phyloP scores from a whole-genome alignment of 169 alveolate genomes.

The Eimeria zaria region DNA sequence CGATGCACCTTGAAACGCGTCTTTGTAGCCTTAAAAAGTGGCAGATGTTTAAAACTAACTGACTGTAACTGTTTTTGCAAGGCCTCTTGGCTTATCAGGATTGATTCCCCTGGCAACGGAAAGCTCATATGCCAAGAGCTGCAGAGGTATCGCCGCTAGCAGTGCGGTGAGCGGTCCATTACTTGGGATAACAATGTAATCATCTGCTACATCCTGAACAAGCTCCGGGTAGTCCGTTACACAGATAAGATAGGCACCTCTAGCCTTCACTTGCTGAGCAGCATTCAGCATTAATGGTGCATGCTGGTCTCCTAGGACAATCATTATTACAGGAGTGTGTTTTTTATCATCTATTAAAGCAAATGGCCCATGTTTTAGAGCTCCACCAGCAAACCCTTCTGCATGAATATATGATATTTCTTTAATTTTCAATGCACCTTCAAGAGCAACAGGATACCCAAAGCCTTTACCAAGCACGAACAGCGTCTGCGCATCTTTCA shows the following conservation, averaged over 20 bases:
- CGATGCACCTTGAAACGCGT: neutral
- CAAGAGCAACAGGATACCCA: slow-evolving; percentile 97
- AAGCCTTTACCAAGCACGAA: slow-evolving; percentile 94
- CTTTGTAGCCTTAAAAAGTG: neutral
- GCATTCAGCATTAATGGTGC: slow-evolving; percentile 93
- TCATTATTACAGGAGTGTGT: slow-evolving; percentile 91
- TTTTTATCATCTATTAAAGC: slow-evolving; percentile 95
- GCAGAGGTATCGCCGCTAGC: slow-evolving; percentile 85
- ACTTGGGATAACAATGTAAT: slow-evolving; percentile 87
- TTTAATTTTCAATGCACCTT: slow-evolving; percentile 98
- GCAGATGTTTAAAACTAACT: slow-evolving; percentile 56
- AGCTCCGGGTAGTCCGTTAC: slow-evolving; percentile 93
- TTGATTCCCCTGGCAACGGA: slow-evolving; percentile 88
- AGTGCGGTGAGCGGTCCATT: slow-evolving; percentile 86
- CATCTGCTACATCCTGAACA: slow-evolving; percentile 92
- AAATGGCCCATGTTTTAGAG: slow-evolving; percentile 98
- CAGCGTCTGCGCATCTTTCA: slow-evolving; percentile 86
- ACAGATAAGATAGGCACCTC: slow-evolving; percentile 97
- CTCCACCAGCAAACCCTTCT: slow-evolving; percentile 98
- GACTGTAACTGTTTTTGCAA: slow-evolving; percentile 91
- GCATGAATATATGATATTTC: slow-evolving; percentile 98
- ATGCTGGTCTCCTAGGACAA: slow-evolving; percentile 95
- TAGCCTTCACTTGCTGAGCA: slow-evolving; percentile 96
- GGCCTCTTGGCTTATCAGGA: slow-evolving; percentile 92
- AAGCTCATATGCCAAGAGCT: slow-evolving; percentile 85